Base-by-base conservation (phyloP, 495 filamentous ascomycete genomes). In the Penicillium canariense region DNA sequence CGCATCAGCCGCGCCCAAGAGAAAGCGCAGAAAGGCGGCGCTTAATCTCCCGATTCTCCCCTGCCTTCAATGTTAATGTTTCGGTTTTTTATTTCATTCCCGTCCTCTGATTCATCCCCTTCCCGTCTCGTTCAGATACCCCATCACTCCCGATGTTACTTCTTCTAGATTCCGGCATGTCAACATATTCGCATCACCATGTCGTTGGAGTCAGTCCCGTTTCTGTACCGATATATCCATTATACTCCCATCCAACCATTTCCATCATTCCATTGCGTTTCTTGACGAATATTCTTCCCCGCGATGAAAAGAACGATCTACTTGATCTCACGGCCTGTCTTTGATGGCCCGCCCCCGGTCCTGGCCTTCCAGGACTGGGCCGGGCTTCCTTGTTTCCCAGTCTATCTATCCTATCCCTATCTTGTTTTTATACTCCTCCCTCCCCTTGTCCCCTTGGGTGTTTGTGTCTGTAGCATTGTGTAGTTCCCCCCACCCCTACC, bases 1-100 rank as follows among this genome's bases (percentile, higher is more conserved):
- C 83, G 94, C 40, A 78, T 84, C 59, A 90, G 89, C 44, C 81
- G 92, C 55, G 86, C 85, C 12, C 86, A 93, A 63, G 94, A 98
- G 70, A 90, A 91, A 67, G 84, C 86, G 45, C 81, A 82, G 50
- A 89, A 88, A 62, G 76, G 70, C 22, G 65, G 75, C 34, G 60
- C 65, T 53, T 79, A 62, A 68, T 59, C 44, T 43, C 50, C 51
- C 25, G 38, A n/a, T 8, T 18, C 39, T 49, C 45, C 48, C 50
- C 22, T 6, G 17, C 25, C 23, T 35, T 48, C 43, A 10, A 25
- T 34, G 46, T 34, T 52, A 44, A 15, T 48, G 46, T 51, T 60
- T 60, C 60, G 55, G 56, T 45, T 58, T 38, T 55, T 15, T 14
- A 18, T 17, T 14, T 34, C 14, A 51, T 18, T n/a, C 48, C 44